Conservation (phyloP, 2,329 filamentous ascomycete species). For the Trichothecium sympodiale region DNA sequence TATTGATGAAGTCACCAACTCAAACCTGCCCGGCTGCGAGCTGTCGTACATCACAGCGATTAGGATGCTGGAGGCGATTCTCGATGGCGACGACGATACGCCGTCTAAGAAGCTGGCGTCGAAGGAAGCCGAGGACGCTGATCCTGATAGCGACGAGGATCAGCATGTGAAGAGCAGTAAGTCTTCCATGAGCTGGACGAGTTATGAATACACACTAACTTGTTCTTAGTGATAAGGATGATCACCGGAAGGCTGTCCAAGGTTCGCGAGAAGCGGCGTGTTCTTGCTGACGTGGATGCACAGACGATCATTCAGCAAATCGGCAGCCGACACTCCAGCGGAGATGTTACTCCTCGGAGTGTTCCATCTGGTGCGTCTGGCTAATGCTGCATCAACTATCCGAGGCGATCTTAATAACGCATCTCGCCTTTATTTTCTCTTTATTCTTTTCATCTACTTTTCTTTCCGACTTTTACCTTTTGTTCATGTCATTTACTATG, state of each 20-base stretch:
- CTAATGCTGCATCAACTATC: not conserved
- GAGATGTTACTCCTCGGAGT: conserved; percentile 44
- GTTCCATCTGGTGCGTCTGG: conserved; percentile 26
- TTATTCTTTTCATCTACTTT: not conserved
- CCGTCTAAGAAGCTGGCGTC: conserved; percentile 20
- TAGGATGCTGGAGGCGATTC: conserved; percentile 84
- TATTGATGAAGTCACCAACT: conserved; percentile 89
- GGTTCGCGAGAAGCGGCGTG: conserved; percentile 49
- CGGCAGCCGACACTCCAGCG: conserved; percentile 37
- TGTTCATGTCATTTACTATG: not conserved
- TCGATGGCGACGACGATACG: conserved; percentile 67
- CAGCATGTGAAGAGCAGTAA: conserved; percentile 63
- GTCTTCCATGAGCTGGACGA: conserved; percentile 14
- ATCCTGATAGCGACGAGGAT: conserved; percentile 58
- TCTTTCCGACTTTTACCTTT: conserved; percentile 1
- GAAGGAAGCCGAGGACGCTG: conserved; percentile 21
- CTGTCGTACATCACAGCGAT: conserved; percentile 90
- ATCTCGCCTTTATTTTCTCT: not conserved
- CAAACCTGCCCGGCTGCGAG: conserved; percentile 79
- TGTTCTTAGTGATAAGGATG: conserved; percentile 47
- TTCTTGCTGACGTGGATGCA: conserved; percentile 48
- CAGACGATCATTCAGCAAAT: conserved; percentile 32
- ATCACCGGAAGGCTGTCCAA: conserved; percentile 42
- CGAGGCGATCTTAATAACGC: not conserved
- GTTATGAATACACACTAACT: conserved; percentile 12